Percentiles rank a stretch among this genome's conserved stretches.
Evolutionary conservation across 2,329 filamentous ascomycete species (phyloP).

Genomic region (Alternaria sp.): DNA sequence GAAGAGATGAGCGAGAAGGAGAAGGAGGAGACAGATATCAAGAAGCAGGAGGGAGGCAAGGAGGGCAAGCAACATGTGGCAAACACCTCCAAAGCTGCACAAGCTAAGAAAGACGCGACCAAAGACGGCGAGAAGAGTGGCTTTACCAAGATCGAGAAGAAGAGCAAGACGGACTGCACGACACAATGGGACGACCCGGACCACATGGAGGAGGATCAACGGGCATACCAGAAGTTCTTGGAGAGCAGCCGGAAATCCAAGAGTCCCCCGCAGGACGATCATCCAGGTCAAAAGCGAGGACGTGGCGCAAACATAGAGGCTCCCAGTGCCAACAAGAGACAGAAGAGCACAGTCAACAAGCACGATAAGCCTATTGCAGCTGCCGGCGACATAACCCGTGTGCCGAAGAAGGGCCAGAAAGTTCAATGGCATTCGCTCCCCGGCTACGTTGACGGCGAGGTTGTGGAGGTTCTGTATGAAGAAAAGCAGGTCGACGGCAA

Average conservation of each 20-base stretch:
- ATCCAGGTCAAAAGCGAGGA: slow-evolving; percentile 31
- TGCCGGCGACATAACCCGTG: slow-evolving; percentile 45
- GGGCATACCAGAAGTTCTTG: slow-evolving; percentile 38
- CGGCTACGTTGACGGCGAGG: slow-evolving; percentile 51
- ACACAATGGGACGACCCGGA: slow-evolving; percentile 41
- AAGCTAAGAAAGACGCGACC: slow-evolving; percentile 4
- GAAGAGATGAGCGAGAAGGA: slow-evolving; percentile 52
- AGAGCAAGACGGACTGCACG: slow-evolving; percentile 37
- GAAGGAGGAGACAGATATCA: slow-evolving; percentile 51
- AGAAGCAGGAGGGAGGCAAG: slow-evolving; percentile 54
- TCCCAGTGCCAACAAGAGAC: slow-evolving; percentile 45
- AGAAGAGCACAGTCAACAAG: slow-evolving; percentile 32
- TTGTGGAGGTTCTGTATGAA: slow-evolving; percentile 51
- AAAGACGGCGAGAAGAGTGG: neutral
- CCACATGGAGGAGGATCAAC: slow-evolving; percentile 31
- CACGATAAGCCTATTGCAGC: slow-evolving; percentile 27
- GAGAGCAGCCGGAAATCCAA: slow-evolving; percentile 19
- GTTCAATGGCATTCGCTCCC: slow-evolving; percentile 51
- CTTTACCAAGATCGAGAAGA: slow-evolving; percentile 24
- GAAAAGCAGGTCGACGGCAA: slow-evolving; percentile 52
- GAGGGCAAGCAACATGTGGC: slow-evolving; percentile 9
- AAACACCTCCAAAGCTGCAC: slow-evolving; percentile 2
- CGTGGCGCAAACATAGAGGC: slow-evolving; percentile 31
- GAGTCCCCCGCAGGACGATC: slow-evolving; percentile 1
- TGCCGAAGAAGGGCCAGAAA: slow-evolving; percentile 52